Percentiles rank a stretch among this genome's conserved stretches.
phyloP scores from a whole-genome alignment of 1,139 yeast genomes.

The Pichia sp. region DNA sequence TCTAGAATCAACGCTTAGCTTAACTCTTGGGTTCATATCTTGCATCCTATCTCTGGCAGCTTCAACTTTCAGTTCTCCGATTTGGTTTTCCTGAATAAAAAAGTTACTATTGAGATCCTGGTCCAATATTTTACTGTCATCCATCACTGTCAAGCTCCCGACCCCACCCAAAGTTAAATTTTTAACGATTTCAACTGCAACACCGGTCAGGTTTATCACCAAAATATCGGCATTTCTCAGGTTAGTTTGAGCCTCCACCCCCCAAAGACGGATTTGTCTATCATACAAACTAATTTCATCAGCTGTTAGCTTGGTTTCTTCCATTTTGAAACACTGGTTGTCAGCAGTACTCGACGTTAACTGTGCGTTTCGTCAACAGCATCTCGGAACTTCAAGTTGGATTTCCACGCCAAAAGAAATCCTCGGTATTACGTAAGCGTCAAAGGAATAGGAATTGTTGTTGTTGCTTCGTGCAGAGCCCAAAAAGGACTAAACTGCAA shows the following conservation, averaged over 20 bases:
- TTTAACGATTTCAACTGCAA: slow-evolving; percentile 86
- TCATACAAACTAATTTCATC: slow-evolving; percentile 93
- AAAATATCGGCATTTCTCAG: slow-evolving; percentile 69
- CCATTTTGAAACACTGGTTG: not conserved
- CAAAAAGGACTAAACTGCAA: no score
- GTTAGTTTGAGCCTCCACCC: slow-evolving; percentile 82
- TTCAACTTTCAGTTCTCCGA: slow-evolving; percentile 48
- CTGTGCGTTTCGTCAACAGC: no score
- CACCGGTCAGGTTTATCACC: slow-evolving; percentile 76
- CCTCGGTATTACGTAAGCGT: no score
- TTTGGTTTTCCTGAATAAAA: slow-evolving; percentile 52
- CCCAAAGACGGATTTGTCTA: slow-evolving; percentile 95
- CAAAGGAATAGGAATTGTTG: no score
- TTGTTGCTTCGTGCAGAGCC: no score
- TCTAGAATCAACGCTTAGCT: slow-evolving; percentile 31
- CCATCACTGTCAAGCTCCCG: slow-evolving; percentile 67
- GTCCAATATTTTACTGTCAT: slow-evolving; percentile 43
- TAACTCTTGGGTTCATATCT: slow-evolving; percentile 75
- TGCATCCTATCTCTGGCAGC: slow-evolving; percentile 47
- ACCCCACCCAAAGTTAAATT: slow-evolving; percentile 86
- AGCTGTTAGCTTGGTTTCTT: slow-evolving; percentile 11
- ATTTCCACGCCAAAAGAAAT: no score
- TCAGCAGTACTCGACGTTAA: no score
- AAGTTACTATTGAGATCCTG: slow-evolving; percentile 74
- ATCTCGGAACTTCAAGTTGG: no score